phyloP scores from a whole-genome alignment of 768 basidiomycete genomes.

The Boletus subcaerulescens region DNA sequence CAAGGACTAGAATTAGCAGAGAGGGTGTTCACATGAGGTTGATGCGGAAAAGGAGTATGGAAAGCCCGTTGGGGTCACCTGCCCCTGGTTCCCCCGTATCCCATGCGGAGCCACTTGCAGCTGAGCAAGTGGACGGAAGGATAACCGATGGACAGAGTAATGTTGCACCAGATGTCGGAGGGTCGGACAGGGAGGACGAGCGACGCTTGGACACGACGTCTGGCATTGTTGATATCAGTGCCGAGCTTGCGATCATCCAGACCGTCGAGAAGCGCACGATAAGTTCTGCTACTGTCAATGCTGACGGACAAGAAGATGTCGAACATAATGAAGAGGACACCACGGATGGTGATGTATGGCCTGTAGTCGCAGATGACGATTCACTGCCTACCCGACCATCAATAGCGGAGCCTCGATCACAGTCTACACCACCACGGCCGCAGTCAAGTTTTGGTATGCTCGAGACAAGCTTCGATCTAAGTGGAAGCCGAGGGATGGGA shows the following conservation, averaged over 20 bases:
- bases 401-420: conserved; percentile 6
- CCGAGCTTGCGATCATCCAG: conserved; percentile 50
- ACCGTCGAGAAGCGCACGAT: conserved; percentile 43
- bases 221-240: conserved; percentile 36
- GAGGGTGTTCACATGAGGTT: conserved; percentile 53
- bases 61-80: conserved; percentile 38
- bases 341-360: neutral
- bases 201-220: conserved; percentile 40
- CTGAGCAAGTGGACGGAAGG: neutral
- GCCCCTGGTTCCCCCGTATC: conserved; percentile 9
- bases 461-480: conserved; percentile 24
- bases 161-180: neutral
- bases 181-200: conserved; percentile 23
- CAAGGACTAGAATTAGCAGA: conserved; percentile 47
- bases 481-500: conserved; percentile 21
- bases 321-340: neutral
- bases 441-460: conserved; percentile 17
- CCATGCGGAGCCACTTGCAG: neutral
- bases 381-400: neutral
- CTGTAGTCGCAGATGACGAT: neutral
- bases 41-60: conserved; percentile 41
- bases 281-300: conserved; percentile 6
- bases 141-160: neutral
- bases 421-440: conserved; percentile 4
- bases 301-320: neutral